phyloP scores from a whole-genome alignment of 805 yeast genomes.

The Diddensiella caesifluorescens region DNA sequence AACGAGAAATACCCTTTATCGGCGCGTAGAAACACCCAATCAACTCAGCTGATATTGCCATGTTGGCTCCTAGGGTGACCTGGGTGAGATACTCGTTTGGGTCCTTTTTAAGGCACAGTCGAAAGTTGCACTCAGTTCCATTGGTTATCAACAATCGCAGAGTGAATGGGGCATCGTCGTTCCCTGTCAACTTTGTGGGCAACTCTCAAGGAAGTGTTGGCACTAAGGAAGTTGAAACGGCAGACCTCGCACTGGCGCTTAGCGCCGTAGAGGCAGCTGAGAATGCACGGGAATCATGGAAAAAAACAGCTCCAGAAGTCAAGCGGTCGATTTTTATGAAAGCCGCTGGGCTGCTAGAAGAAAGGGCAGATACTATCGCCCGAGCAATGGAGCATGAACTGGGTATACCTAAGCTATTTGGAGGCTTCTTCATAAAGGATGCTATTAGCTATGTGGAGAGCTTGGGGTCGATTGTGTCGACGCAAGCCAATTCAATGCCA shows the following conservation, averaged over 20 bases:
- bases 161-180: background rate
- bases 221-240: background rate
- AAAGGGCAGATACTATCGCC: conserved; percentile 3
- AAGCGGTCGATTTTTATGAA: conserved; percentile 11
- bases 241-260: background rate
- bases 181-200: background rate
- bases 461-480: conserved; percentile 73
- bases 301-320: background rate
- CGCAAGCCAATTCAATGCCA: conserved; percentile 49
- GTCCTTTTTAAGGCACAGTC: no score
- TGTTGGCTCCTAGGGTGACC: no score
- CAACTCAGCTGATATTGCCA: no score
- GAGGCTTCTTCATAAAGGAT: conserved; percentile 68
- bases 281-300: conserved; percentile 6
- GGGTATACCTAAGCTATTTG: conserved; percentile 54
- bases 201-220: background rate
- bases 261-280: conserved; percentile 6
- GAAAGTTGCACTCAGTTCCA: background rate
- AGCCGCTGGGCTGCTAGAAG: conserved; percentile 12
- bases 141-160: background rate
- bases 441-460: conserved; percentile 60
- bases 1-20: no score
- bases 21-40: no score
- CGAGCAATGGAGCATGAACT: conserved; percentile 39
- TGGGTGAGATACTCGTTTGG: no score